Percentiles rank a stretch among this genome's conserved stretches.
phyloP scores from a whole-genome alignment of 192 early-diverging fungal species.

The Geosiphon pyriformis region DNA sequence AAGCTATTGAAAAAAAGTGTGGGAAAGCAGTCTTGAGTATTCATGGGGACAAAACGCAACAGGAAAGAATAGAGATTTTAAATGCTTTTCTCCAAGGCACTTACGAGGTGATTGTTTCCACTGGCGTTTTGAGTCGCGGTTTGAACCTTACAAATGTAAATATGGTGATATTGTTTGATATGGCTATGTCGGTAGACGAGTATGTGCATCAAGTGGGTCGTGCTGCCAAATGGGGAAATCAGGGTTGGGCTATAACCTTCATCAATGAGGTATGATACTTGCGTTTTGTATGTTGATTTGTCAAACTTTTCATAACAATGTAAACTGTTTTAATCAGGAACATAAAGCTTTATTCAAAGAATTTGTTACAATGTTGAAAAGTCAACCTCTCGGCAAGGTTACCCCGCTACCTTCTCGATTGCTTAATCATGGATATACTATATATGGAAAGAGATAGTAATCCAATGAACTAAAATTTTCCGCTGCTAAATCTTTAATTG shows the following conservation, averaged over 20 bases:
- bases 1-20: constrained; percentile 39
- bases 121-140: constrained; percentile 49
- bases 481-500: no score
- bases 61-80: constrained; percentile 36
- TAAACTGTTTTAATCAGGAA: constrained; percentile 30
- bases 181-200: constrained; percentile 50
- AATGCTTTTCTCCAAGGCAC: constrained; percentile 28
- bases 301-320: not conserved
- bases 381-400: constrained; percentile 32
- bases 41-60: constrained; percentile 46
- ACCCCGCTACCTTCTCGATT: constrained; percentile 47
- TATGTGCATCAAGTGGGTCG: constrained; percentile 54
- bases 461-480: no score
- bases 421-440: constrained; percentile 19
- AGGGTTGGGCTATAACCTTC: constrained; percentile 54
- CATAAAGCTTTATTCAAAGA: constrained; percentile 38
- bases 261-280: constrained; percentile 42
- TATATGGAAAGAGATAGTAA: constrained; percentile 27
- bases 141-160: constrained; percentile 42
- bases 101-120: constrained; percentile 43
- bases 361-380: constrained; percentile 41
- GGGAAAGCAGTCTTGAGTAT: constrained; percentile 36
- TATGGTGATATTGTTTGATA: constrained; percentile 54
- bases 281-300: no score
- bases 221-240: constrained; percentile 33